Percentiles rank a stretch among this genome's conserved stretches.
phyloP scores from a whole-genome alignment of 2,329 filamentous ascomycete species.

The Paramyrothecium sp. region DNA sequence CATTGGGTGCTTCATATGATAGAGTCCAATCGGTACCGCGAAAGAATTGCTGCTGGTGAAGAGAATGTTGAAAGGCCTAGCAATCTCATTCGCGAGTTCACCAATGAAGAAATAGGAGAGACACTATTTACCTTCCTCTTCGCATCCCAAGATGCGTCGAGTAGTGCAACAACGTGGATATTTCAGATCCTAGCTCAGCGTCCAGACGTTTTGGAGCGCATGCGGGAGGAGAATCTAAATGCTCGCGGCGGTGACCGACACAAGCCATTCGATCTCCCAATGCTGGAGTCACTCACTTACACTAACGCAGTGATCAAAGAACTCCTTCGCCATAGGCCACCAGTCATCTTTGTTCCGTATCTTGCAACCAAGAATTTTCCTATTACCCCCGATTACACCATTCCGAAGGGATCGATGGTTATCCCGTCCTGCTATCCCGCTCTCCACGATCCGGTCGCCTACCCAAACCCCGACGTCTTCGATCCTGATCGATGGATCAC shows the following conservation, averaged over 20 bases:
- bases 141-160: constrained; percentile 52
- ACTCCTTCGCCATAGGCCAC: constrained; percentile 48
- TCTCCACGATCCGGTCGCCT: constrained; percentile 46
- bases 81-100: constrained; percentile 49
- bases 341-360: constrained; percentile 55
- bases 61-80: constrained; percentile 37
- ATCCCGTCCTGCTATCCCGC: constrained; percentile 51
- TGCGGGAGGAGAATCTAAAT: constrained; percentile 46
- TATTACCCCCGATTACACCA: constrained; percentile 45
- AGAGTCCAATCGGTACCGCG: constrained; percentile 65
- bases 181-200: constrained; percentile 51
- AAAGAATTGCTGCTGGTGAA: constrained; percentile 60
- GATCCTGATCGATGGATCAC: constrained; percentile 52
- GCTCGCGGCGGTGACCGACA: constrained; percentile 39
- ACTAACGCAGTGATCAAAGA: constrained; percentile 54
- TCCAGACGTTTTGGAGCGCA: constrained; percentile 43
- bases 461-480: constrained; percentile 44
- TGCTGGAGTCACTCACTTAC: constrained; percentile 48
- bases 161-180: constrained; percentile 51
- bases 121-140: constrained; percentile 55
- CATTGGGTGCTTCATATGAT: constrained; percentile 75
- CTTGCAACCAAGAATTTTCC: constrained; percentile 45
- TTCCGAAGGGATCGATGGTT: constrained; percentile 47
- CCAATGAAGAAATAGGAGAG: constrained; percentile 45
- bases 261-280: constrained; percentile 38